These are phyloP conservation scores for Zasmidium angulare DNA, from an alignment of 2,329 filamentous ascomycete genomes.

Conservation along the genomic window DNA sequence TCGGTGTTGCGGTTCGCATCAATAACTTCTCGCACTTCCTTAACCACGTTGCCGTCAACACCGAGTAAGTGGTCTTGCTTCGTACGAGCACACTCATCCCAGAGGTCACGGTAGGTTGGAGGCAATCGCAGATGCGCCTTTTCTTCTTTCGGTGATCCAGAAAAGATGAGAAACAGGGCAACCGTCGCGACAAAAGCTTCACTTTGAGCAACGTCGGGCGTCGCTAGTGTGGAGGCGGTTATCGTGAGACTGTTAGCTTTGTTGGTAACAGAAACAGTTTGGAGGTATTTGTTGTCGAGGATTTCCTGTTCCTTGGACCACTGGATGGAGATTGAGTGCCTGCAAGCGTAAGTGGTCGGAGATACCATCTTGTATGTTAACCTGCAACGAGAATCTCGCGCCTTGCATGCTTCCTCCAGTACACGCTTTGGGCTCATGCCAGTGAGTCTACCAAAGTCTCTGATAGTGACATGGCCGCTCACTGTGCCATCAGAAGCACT, in stretches of 20 bases:
- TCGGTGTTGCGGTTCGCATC: constrained; percentile 53
- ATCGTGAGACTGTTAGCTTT: constrained; percentile 55
- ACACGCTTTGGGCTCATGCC: constrained; percentile 74
- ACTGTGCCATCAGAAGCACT: constrained; percentile 4
- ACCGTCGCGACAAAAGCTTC: constrained; percentile 82
- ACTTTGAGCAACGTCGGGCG: constrained; percentile 75
- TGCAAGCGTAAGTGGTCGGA: constrained; percentile 70
- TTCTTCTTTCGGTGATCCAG: constrained; percentile 76
- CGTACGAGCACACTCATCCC: constrained; percentile 71
- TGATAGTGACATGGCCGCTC: constrained; percentile 57
- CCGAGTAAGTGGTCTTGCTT: constrained; percentile 71
- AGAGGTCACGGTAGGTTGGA: constrained; percentile 78
- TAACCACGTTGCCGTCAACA: constrained; percentile 67
- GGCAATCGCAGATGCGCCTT: constrained; percentile 80
- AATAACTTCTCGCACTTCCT: constrained; percentile 68
- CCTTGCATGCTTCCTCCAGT: constrained; percentile 83
- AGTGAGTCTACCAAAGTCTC: constrained; percentile 81
- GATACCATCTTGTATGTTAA: constrained; percentile 70
- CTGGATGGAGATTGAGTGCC: constrained; percentile 69
- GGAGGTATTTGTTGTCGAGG: constrained; percentile 44
- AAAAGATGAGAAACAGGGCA: constrained; percentile 79
- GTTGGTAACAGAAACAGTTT: constrained; percentile 46
- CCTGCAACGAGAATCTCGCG: constrained; percentile 70
- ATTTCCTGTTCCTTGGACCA: constrained; percentile 75
- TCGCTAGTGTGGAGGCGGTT: constrained; percentile 72